These are phyloP conservation scores for Vitis labrusca DNA, from an alignment of 164 flowering plant genomes.

Conservation along the genomic window DNA sequence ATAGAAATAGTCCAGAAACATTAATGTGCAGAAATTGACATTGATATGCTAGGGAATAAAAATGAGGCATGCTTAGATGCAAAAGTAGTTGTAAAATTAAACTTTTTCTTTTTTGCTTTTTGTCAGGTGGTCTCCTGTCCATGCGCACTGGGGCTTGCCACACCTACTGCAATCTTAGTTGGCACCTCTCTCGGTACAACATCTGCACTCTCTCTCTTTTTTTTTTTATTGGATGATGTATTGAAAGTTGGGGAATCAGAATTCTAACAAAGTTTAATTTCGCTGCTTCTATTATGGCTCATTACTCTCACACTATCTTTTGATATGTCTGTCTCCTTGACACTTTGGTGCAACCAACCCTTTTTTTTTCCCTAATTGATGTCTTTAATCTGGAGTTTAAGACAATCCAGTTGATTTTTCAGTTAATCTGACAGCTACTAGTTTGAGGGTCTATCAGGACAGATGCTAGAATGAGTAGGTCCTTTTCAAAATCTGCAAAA, in stretches of 20 bases:
- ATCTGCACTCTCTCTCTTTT: slow-evolving; percentile 2
- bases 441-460: not conserved
- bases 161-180: slow-evolving; percentile 92
- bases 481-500: not conserved
- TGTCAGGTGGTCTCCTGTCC: slow-evolving; percentile 98
- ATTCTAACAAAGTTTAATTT: not conserved
- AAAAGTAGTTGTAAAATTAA: not conserved
- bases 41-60: too few relatives aligned
- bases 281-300: not conserved
- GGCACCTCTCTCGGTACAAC: slow-evolving; percentile 93
- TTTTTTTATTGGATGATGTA: not conserved
- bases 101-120: slow-evolving; percentile 6
- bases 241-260: too few relatives aligned
- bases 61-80: too few relatives aligned
- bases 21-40: too few relatives aligned
- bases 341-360: not conserved
- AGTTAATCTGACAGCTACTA: not conserved
- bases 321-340: not conserved
- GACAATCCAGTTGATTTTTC: too few relatives aligned
- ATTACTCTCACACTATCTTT: not conserved
- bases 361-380: too few relatives aligned
- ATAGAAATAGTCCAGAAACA: too few relatives aligned
- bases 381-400: too few relatives aligned
- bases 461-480: not conserved
- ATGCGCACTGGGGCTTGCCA: slow-evolving; percentile 96